Base-by-base conservation (phyloP, 2,329 filamentous ascomycete species). In the Colletotrichum scovillei region DNA sequence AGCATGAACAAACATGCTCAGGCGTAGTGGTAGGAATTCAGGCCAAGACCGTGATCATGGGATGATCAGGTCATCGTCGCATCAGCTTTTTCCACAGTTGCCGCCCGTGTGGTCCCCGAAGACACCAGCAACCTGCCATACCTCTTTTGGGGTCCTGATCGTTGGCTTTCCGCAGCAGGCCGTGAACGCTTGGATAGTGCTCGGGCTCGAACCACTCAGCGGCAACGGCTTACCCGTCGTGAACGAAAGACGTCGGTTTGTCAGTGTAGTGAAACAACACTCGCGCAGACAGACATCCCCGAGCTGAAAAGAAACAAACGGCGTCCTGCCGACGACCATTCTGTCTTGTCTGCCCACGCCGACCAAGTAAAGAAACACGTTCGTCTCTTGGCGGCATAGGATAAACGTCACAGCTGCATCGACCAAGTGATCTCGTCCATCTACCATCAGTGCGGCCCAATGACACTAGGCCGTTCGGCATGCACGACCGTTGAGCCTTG, bases 131-230 rank as follows among this genome's bases (percentile, higher is more conserved):
- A 7, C 11, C n/a, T 26, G 53, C 26, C 53, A 14, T n/a, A 22
- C 42, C 42, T 49, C 16, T 5, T 49, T 49, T 49, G 3, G 42
- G 42, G 8, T 49, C 42, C 42, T 49, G 42, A 49, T 56, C 53
- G 53, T 14, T 26, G 53, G 11, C 53, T 22, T 56, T 26, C 32
- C 11, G 19, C 11, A 8, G 38, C 19, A n/a, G 46, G 24, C 14
- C 24, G 49, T 26, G 67, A 73, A 66, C 67, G 67, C 67, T 63
- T 73, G 49, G 71, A 66, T 62, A 57, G 56, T 73, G 71, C 67
- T 62, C 35, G 14, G 70, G 55, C 59, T 64, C 42, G 35, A 62
- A 38, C 56, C 63, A 67, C 22, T 28, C 14, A 32, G 55, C 26
- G 59, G 24, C 59, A 59, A 55, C 22, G 53, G 70, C 55, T 58